These are phyloP conservation scores for Sporothrix euskadiensis DNA, from an alignment of 2,329 filamentous ascomycete species.

Conservation along the genomic window DNA sequence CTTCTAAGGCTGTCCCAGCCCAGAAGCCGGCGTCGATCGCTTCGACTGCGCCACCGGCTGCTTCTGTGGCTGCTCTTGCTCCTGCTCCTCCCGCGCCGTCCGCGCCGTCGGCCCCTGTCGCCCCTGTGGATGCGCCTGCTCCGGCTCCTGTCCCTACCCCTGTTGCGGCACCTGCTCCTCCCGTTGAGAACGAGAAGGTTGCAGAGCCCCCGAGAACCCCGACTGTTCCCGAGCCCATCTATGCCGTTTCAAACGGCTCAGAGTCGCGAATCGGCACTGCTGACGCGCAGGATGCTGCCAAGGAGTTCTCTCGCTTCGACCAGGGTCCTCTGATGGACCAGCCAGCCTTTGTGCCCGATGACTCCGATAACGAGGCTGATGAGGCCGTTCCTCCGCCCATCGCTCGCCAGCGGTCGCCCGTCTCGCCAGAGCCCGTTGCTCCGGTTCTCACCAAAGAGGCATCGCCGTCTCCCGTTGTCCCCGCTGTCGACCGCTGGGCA, in stretches of 20 bases:
- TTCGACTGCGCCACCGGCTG: conserved; percentile 2
- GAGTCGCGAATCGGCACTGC: conserved; percentile 62
- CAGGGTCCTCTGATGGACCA: conserved; percentile 86
- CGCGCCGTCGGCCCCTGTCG: conserved; percentile 34
- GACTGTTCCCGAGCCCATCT: conserved; percentile 41
- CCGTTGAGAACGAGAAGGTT: conserved; percentile 33
- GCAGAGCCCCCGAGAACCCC: conserved; percentile 29
- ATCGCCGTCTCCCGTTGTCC: not conserved
- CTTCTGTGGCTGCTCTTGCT: not conserved
- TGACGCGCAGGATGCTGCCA: conserved; percentile 59
- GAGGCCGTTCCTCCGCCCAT: conserved; percentile 56
- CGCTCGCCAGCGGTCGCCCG: conserved; percentile 43
- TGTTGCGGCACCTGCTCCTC: conserved; percentile 31
- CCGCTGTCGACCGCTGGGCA: conserved; percentile 80
- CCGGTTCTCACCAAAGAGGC: not conserved
- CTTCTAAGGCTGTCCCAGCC: not conserved
- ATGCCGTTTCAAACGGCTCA: conserved; percentile 49
- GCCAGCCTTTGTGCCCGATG: conserved; percentile 72
- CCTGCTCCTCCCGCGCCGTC: not conserved
- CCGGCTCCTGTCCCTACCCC: conserved; percentile 29
- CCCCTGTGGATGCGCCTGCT: conserved; percentile 34
- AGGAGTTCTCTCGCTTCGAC: conserved; percentile 70
- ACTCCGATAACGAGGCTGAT: conserved; percentile 52
- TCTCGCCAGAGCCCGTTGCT: conserved; percentile 18
- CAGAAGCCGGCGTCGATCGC: conserved; percentile 21